Conservation (phyloP, 2,329 filamentous ascomycete genomes). For the Allantophomopsis cytisporea region DNA sequence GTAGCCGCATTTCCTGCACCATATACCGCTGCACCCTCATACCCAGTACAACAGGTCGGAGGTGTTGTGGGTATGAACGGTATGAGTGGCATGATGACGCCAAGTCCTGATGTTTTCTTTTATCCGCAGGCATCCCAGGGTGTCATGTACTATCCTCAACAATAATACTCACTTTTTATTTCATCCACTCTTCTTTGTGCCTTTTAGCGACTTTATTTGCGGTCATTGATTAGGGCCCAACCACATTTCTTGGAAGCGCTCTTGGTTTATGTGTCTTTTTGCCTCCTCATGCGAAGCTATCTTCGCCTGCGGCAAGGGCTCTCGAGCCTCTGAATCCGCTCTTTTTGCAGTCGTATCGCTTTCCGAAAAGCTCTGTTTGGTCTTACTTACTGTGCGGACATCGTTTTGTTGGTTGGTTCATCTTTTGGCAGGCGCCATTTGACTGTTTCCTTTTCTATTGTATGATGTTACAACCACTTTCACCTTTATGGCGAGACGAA, state of each 20-base stretch:
- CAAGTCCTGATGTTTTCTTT: conserved; percentile 56
- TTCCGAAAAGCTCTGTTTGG: too few species aligned
- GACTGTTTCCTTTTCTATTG: too few species aligned
- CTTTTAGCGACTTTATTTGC: conserved; percentile 14
- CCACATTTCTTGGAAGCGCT: not conserved
- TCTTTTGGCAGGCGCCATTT: too few species aligned
- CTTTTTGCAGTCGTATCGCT: too few species aligned
- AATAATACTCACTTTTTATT: conserved; percentile 16
- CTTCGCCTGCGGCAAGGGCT: not conserved
- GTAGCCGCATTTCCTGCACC: conserved; percentile 20
- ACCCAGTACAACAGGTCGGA: conserved; percentile 33
- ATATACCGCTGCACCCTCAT: conserved; percentile 37
- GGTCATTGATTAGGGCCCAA: not conserved
- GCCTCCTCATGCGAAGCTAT: too few species aligned
- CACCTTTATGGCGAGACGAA: too few species aligned
- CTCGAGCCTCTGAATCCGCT: too few species aligned
- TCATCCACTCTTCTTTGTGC: conserved; percentile 15
- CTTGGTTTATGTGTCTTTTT: not conserved
- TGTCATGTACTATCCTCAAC: conserved; percentile 49
- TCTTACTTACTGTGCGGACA: too few species aligned
- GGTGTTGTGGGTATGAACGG: conserved; percentile 42
- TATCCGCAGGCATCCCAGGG: conserved; percentile 41
- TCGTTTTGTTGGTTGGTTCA: too few species aligned
- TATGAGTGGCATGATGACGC: conserved; percentile 72
- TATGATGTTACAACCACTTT: too few species aligned